phyloP scores from a whole-genome alignment of 1,284 basidiomycete genomes.

The Afroboletus lepidellus region DNA sequence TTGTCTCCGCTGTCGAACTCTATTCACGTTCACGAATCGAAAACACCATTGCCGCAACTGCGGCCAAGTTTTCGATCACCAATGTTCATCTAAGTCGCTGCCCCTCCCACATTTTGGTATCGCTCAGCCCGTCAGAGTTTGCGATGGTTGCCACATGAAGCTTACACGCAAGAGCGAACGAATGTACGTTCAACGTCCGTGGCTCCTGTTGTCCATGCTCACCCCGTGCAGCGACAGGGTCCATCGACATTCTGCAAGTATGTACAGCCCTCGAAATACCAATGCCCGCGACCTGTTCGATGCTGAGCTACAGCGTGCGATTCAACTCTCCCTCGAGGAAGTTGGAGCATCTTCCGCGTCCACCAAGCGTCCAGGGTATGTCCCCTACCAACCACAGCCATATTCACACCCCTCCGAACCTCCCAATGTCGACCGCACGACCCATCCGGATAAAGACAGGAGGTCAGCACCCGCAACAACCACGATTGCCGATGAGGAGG shows the following conservation, averaged over 20 bases:
- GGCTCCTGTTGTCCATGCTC: constrained; percentile 5
- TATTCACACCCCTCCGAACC: constrained; percentile 72
- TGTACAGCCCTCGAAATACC: constrained; percentile 49
- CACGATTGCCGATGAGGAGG: constrained; percentile 63
- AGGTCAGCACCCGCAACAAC: constrained; percentile 25
- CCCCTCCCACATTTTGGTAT: constrained; percentile 94
- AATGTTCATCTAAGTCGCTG: constrained; percentile 86
- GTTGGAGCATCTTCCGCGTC: constrained; percentile 51
- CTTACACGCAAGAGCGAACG: constrained; percentile 60
- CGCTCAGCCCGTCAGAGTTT: constrained; percentile 90
- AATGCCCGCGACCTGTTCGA: constrained; percentile 71
- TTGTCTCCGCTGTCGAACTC: constrained; percentile 88
- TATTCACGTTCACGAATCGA: constrained; percentile 94
- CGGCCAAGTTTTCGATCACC: constrained; percentile 94
- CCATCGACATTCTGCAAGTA: constrained; percentile 52
- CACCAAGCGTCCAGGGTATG: constrained; percentile 59
- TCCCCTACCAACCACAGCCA: constrained; percentile 58
- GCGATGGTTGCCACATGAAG: constrained; percentile 86
- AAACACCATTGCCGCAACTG: constrained; percentile 99
- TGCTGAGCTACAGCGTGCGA: constrained; percentile 90
- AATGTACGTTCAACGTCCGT: constrained; percentile 31
- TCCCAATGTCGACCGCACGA: constrained; percentile 59
- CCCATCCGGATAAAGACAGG: constrained; percentile 39
- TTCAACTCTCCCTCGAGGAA: constrained; percentile 87
- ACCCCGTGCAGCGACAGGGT: constrained; percentile 36